Base-by-base conservation (phyloP, 345 rosid genomes). In the Populus euphratica region DNA sequence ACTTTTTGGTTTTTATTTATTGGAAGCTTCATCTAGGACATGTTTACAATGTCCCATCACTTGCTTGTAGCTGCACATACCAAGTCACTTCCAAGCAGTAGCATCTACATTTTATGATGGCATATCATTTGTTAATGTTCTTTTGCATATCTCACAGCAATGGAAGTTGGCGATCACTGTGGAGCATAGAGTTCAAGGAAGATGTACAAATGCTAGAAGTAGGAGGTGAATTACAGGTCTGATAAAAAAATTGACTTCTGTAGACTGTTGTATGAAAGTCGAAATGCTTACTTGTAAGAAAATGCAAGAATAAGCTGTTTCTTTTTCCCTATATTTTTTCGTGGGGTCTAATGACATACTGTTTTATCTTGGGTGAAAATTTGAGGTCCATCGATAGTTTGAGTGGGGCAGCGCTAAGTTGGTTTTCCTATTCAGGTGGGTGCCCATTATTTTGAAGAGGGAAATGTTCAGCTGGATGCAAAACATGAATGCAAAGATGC, bases 391-490 rank as follows among this genome's bases (percentile, higher is more conserved):
- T 33, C 35, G 0, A 33, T 33, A 33, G 35, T 33, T 33, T 33
- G 35, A 33, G 35, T 3, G 35, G 35, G 35, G 35, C 0, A 33
- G 35, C 35, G 0, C 35, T 33, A 33, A 33, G 35, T 33, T 33
- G 35, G 35, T 33, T 61, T 61, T 56, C 71, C 50, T 69, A 75
- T 74, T 72, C 80, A 86, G 99, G 99, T 96, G 79, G 94, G 86
- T 38, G 98, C 98, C 41, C 99, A 96, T 86, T 96, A 94, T 84
- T 96, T 94, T 81, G 99, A 96, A 81, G 98, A 96, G 88, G 98
- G 99, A 76, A 96, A 96, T 89, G 99, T 96, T 78, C 97, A 96
- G 81, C 85, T 94, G 86, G 97, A 92, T 80, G 92, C 99, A 59
- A 88, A 88, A 79, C 90, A 94, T 77, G 98, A 93, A 76, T 91